Evolutionary conservation across 2,329 filamentous ascomycete species (phyloP), one percentile per base, ranked within the genome.

Genomic region (Didymella glomerata): DNA sequence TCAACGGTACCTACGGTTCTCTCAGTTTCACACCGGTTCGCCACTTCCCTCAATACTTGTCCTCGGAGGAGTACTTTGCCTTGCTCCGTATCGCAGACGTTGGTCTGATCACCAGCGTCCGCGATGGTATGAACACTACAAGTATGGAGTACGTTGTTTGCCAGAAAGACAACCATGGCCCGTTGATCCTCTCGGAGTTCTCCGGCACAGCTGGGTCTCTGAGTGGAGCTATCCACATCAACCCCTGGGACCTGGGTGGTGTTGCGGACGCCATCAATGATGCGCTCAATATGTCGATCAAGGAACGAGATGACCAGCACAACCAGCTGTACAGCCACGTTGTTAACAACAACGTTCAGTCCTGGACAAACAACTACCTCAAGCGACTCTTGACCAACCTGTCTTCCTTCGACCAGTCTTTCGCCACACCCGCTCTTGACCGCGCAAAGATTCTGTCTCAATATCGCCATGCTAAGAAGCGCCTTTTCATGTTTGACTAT

Each of bases 401-500:
- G 24, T 88, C 89, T 22, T 91, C 90, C 16, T 90, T 90, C 69
- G 89, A 90, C 65, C 88, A 90, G 60, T 86, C 88, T 11, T 86
- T 90, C 57, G 86, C 89, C 3, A 98, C 94, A 1, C 94, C 94
- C 0, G 84, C 90, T 1, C 86, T 98, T 20, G 93, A 98, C 74
- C 88, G 88, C 34, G 83, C 87, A 3, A 83, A 87, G 62, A 79
- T 97, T 65, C 81, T 96, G 36, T 81, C 84, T 54, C 88, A 89
- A 60, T 98, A 97, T 77, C 86, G 88, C 60, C 81, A 85, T 38
- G 88, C 92, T 3, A 85, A 85, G 62, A 92, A 91, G 78, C 88
- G 95, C 11, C 83, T 99, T 3, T 97, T 98, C 82, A 94, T 99
- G 91, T 97, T 98, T 74, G 95, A 99, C 79, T 99, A 99, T 72